These are phyloP conservation scores for Solanum chaucha DNA, from an alignment of 257 asterid species.

Conservation along the genomic window DNA sequence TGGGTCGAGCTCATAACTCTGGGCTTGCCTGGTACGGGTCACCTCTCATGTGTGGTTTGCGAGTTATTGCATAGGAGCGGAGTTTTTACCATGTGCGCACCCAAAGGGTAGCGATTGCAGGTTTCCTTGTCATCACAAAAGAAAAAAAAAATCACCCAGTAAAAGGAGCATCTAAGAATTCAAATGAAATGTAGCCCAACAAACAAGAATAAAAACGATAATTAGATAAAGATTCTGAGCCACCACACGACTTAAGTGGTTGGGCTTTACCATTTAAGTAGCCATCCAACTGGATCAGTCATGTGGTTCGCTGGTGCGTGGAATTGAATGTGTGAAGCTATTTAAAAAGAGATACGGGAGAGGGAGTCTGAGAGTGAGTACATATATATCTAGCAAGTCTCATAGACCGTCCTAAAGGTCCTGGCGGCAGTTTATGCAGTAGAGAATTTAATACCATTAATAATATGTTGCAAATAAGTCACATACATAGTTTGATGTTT, in stretches of 20 bases:
- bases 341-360: background rate
- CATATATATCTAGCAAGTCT: background rate
- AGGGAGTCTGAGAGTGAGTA: background rate
- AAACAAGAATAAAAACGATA: background rate
- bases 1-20: no score
- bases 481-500: background rate
- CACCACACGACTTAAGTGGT: background rate
- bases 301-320: background rate
- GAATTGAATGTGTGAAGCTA: background rate
- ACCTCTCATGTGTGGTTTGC: no score
- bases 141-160: background rate
- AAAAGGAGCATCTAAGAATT: background rate
- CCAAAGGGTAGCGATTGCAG: no score
- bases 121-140: no score
- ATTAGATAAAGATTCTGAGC: background rate
- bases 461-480: background rate
- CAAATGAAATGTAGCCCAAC: background rate
- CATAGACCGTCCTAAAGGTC: background rate
- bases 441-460: background rate
- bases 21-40: no score
- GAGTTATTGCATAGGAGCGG: no score
- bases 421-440: background rate
- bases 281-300: background rate
- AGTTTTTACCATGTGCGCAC: no score
- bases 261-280: background rate